Conservation (phyloP, 2,329 filamentous ascomycete species). For the Elsinoe perseae region DNA sequence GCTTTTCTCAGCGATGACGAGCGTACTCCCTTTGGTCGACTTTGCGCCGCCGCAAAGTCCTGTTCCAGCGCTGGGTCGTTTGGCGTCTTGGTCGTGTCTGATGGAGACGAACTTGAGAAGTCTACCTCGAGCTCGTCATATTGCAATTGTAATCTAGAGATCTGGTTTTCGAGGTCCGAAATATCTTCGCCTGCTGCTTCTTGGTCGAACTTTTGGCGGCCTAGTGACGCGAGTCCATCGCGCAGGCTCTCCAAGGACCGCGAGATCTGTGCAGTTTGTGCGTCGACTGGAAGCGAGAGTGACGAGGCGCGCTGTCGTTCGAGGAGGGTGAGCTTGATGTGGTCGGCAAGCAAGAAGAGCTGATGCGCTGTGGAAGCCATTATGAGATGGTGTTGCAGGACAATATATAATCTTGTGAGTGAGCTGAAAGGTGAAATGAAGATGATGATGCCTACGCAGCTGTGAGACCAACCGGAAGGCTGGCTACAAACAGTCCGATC, state of each 20-base stretch:
- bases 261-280: conserved; percentile 82
- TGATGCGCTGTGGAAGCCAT: conserved; percentile 53
- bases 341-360: conserved; percentile 87
- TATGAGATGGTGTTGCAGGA: not conserved
- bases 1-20: conserved; percentile 32
- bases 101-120: conserved; percentile 56
- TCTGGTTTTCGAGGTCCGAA: conserved; percentile 50
- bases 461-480: not conserved
- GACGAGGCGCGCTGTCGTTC: conserved; percentile 82
- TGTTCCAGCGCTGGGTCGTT: conserved; percentile 55
- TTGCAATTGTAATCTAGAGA: conserved; percentile 63
- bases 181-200: conserved; percentile 34
- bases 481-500: not conserved
- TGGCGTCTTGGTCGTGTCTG: conserved; percentile 49
- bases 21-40: conserved; percentile 25
- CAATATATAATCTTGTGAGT: too few species aligned
- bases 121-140: conserved; percentile 69
- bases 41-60: conserved; percentile 58
- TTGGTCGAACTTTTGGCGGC: conserved; percentile 58
- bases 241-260: conserved; percentile 80
- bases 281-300: conserved; percentile 67
- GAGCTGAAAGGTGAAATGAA: too few species aligned
- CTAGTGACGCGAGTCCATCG: conserved; percentile 66
- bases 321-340: conserved; percentile 90
- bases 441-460: not conserved